These are phyloP conservation scores for Cercospora zeae-maydis DNA, from an alignment of 2,329 filamentous ascomycete species.

Conservation along the genomic window DNA sequence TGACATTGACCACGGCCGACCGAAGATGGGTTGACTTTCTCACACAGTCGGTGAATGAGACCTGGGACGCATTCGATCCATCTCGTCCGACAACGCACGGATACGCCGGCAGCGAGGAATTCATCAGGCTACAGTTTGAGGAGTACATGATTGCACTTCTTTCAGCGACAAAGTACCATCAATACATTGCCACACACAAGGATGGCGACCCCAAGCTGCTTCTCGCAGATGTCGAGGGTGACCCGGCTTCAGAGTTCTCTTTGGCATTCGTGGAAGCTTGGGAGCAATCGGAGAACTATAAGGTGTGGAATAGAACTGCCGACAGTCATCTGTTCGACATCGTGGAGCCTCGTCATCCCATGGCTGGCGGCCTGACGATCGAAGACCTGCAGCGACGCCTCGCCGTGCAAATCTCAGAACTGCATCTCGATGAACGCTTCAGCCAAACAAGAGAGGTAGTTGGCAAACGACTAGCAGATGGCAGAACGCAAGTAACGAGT, in stretches of 20 bases:
- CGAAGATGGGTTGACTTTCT: slow-evolving; percentile 95
- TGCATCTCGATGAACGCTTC: slow-evolving; percentile 88
- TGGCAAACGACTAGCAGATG: slow-evolving; percentile 83
- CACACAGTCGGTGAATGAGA: slow-evolving; percentile 88
- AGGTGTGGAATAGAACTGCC: slow-evolving; percentile 69
- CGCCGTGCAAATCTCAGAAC: slow-evolving; percentile 85
- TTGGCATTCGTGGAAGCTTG: slow-evolving; percentile 82
- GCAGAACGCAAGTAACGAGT: slow-evolving; percentile 80
- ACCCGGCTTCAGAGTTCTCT: slow-evolving; percentile 80
- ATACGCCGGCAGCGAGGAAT: slow-evolving; percentile 93
- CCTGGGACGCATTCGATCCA: slow-evolving; percentile 92
- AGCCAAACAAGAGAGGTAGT: slow-evolving; percentile 78
- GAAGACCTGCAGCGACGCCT: slow-evolving; percentile 91
- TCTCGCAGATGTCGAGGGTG: slow-evolving; percentile 66
- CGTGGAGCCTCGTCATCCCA: slow-evolving; percentile 87
- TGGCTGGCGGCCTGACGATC: slow-evolving; percentile 84
- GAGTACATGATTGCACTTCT: slow-evolving; percentile 90
- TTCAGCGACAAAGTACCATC: slow-evolving; percentile 82
- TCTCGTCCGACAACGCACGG: slow-evolving; percentile 88
- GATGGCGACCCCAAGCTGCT: slow-evolving; percentile 55
- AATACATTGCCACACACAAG: slow-evolving; percentile 44
- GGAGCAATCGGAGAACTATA: slow-evolving; percentile 84
- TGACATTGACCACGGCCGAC: slow-evolving; percentile 79
- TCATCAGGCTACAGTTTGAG: slow-evolving; percentile 94
- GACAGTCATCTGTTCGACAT: slow-evolving; percentile 92